Evolutionary conservation across 176 grass and related monocot genomes (phyloP).

Genomic region (Calamus simplicifolius): DNA sequence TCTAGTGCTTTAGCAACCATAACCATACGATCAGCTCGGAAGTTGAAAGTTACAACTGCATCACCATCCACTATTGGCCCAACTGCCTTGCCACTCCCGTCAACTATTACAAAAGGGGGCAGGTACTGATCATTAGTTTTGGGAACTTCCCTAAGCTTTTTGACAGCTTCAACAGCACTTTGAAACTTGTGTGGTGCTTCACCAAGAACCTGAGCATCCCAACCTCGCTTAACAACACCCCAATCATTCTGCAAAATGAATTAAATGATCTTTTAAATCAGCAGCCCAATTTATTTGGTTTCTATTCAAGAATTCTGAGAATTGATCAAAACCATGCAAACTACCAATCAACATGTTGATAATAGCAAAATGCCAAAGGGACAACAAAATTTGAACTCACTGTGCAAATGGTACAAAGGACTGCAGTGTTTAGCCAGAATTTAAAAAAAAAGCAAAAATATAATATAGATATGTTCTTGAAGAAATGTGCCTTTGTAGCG

Average conservation of each 20-base stretch:
- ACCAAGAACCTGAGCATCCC: constrained; percentile 97
- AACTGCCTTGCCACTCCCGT: constrained; percentile 73
- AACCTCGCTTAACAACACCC: constrained; percentile 89
- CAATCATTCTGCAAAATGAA: constrained; percentile 73
- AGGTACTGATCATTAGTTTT: constrained; percentile 81
- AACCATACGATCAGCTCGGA: constrained; percentile 92
- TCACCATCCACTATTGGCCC: constrained; percentile 89
- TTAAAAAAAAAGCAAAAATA: too few species aligned
- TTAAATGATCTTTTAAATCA: background rate
- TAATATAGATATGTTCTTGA: too few species aligned
- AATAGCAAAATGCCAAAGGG: too few species aligned
- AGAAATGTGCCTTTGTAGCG: too few species aligned
- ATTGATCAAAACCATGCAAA: too few species aligned
- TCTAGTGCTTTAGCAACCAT: constrained; percentile 95
- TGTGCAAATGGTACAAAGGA: too few species aligned
- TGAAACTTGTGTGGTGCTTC: constrained; percentile 87
- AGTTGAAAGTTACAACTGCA: constrained; percentile 93
- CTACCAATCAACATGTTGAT: too few species aligned
- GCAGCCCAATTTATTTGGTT: too few species aligned
- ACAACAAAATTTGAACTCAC: too few species aligned
- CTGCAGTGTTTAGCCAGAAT: too few species aligned
- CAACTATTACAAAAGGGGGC: constrained; percentile 91
- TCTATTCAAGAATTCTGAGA: too few species aligned
- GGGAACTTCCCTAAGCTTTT: constrained; percentile 61
- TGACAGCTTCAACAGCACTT: constrained; percentile 84